Conservation (phyloP, 164 flowering plant species). For the Nymphaea colorata region DNA sequence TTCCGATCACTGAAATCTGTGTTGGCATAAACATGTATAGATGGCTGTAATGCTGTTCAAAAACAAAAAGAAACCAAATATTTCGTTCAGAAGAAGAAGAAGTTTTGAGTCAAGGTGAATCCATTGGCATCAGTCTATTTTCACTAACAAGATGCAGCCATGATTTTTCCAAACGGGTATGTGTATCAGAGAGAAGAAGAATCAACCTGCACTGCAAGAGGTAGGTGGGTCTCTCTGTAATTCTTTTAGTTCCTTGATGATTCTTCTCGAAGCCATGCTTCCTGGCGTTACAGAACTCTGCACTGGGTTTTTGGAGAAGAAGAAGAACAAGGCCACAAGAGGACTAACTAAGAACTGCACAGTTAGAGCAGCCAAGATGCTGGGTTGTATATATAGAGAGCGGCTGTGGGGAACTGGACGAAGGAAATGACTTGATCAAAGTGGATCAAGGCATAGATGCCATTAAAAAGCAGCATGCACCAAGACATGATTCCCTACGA, state of each 20-base stretch:
- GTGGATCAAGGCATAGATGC: background rate
- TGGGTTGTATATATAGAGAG: background rate
- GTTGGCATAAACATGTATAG: too few species aligned
- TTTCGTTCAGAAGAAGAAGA: too few species aligned
- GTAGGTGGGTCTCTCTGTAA: constrained; percentile 12
- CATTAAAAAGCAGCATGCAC: background rate
- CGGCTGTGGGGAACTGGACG: background rate
- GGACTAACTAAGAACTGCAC: background rate
- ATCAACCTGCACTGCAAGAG: constrained; percentile 12
- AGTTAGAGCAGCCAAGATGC: background rate
- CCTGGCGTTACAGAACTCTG: background rate
- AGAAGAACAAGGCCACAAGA: background rate
- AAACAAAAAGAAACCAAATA: too few species aligned
- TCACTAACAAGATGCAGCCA: too few species aligned
- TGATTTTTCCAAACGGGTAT: too few species aligned
- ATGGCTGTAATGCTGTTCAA: too few species aligned
- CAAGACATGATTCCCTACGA: too few species aligned
- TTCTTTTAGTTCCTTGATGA: constrained; percentile 11
- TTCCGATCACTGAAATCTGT: too few species aligned
- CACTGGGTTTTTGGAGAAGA: background rate
- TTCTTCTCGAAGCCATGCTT: constrained; percentile 8
- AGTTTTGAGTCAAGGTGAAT: too few species aligned
- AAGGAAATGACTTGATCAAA: background rate
- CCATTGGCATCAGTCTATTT: too few species aligned
- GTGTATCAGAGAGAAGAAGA: too few species aligned